Evolutionary conservation across 2,329 filamentous ascomycete genomes (phyloP).

Genomic region (Pyricularia pennisetigena): DNA sequence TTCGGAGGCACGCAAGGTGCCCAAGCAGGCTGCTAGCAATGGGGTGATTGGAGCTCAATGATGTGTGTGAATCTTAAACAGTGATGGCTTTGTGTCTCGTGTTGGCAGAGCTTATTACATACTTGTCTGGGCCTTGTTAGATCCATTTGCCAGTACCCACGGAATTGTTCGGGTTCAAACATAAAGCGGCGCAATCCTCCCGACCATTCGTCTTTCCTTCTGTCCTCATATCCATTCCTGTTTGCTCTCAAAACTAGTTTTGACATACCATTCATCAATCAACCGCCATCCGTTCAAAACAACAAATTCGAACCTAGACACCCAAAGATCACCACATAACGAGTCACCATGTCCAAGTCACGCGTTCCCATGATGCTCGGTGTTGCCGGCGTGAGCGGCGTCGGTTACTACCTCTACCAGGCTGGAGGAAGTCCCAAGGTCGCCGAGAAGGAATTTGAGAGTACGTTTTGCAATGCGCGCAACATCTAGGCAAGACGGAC

Average conservation of each 20-base stretch:
- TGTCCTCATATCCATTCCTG: background rate
- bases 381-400: constrained; percentile 53
- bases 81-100: background rate
- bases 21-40: background rate
- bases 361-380: constrained; percentile 43
- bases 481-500: background rate
- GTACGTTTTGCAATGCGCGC: constrained; percentile 37
- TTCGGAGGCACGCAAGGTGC: background rate
- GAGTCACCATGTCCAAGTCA: constrained; percentile 33
- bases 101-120: background rate
- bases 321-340: background rate
- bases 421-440: constrained; percentile 73
- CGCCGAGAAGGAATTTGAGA: constrained; percentile 79
- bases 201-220: background rate
- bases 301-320: background rate
- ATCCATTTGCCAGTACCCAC: background rate
- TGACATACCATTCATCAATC: background rate
- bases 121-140: background rate
- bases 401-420: constrained; percentile 85
- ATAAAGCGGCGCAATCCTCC: background rate
- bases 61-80: background rate
- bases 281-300: background rate
- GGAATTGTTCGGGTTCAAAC: background rate
- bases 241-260: background rate
- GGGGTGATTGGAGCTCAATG: background rate